Evolutionary conservation across 768 basidiomycete species (phyloP), one percentile per base, ranked within the genome.

Genomic region (Tulasnella sp.): DNA sequence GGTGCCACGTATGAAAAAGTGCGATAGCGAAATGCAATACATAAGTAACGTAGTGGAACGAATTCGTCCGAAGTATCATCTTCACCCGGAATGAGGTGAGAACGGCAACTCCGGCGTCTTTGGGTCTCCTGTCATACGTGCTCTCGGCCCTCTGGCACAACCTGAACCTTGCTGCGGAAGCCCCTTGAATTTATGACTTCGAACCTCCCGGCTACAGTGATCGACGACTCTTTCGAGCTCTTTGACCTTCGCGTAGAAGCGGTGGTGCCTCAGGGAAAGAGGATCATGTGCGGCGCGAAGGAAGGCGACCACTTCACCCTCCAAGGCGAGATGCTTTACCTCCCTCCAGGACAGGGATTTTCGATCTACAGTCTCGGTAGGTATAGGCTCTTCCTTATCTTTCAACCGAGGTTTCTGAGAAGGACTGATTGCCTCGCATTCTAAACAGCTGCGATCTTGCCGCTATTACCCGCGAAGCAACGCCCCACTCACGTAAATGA

Each of bases 401-500:
- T 10, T 5, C 17, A 24, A 38, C 24, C 53, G 19, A 19, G 30
- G 10, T 4, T 42, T 46, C 9, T n/a, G n/a, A n/a, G n/a, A n/a
- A n/a, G n/a, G n/a, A n/a, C n/a, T n/a, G n/a, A n/a, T 48, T 38
- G 34, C 34, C 34, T 5, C 15, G 34, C 5, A 38, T 38, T 38
- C 8, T 59, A 9, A 9, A 17, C 29, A 84, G 84, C 74, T 24
- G 74, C 82, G 7, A 73, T 85, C 17, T 73, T 85, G 7, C 82
- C 82, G 2, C 71, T 85, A n/a, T 71, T 85, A 7, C 80, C 83
- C 8, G 82, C 82, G 17, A 85, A 84, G 65, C 82, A 85, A 60
- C 75, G 83, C 3, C 68, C 69, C 12, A 78, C 76, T 2, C 69
- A 81, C 53, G 64, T 70, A 1, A 75, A 79, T 61, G 83, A 84